These are phyloP conservation scores for Brassica incana DNA, from an alignment of 345 rosid genomes.

Conservation along the genomic window DNA sequence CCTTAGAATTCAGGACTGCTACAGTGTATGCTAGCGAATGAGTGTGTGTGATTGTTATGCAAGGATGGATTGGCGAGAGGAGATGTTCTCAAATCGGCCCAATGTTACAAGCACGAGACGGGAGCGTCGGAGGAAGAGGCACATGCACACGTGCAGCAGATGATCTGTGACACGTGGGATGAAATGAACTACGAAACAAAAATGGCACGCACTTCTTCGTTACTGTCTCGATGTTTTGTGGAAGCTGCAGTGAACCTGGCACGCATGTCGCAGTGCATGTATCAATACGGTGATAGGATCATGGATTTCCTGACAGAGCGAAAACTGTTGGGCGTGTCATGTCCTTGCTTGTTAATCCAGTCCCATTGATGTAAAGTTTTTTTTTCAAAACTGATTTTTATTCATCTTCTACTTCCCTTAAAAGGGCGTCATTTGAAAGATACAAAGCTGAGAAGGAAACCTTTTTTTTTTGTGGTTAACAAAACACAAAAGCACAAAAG, in stretches of 20 bases:
- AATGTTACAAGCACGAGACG: neutral
- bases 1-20: too few relatives aligned
- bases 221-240: neutral
- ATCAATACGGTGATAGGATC: neutral
- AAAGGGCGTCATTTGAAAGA: too few relatives aligned
- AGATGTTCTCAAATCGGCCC: neutral
- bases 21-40: neutral
- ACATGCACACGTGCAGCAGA: neutral
- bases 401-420: too few relatives aligned
- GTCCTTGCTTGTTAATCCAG: conserved; percentile 17
- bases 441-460: too few relatives aligned
- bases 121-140: neutral
- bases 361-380: neutral
- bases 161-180: neutral
- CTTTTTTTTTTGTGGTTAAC: too few relatives aligned
- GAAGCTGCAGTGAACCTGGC: neutral
- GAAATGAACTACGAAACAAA: neutral
- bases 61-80: neutral
- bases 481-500: too few relatives aligned
- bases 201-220: neutral
- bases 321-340: conserved; percentile 1
- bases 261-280: conserved; percentile 1
- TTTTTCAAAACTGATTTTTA: too few relatives aligned
- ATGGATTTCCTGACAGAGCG: neutral
- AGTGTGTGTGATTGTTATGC: neutral